These are phyloP conservation scores for Hypholoma fasciculare DNA, from an alignment of 768 basidiomycete genomes.

Conservation along the genomic window DNA sequence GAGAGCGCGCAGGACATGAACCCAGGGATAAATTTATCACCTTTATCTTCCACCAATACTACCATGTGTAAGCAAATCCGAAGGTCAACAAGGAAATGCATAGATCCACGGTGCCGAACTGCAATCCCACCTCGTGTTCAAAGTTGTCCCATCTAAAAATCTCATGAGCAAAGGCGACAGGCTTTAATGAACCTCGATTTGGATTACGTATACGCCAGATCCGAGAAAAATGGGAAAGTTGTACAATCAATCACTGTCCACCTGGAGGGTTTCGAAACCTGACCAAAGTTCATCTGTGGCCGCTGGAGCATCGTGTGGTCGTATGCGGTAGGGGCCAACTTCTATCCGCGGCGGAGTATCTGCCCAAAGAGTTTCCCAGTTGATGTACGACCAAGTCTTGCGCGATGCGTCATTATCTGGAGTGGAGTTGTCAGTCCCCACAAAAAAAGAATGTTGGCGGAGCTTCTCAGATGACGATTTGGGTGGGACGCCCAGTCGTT, in stretches of 20 bases:
- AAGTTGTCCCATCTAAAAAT: conserved; percentile 2
- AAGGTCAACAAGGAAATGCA: conserved; percentile 4
- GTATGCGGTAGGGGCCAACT: conserved; percentile 39
- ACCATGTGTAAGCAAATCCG: background rate
- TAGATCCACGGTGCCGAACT: conserved; percentile 16
- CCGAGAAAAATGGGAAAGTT: conserved; percentile 1
- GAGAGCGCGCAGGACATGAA: background rate
- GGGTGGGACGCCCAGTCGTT: conserved; percentile 59
- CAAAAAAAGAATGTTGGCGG: conserved; percentile 64
- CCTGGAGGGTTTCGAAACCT: conserved; percentile 19
- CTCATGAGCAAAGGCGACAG: conserved; percentile 1
- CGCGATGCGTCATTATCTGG: conserved; percentile 5
- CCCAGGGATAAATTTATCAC: background rate
- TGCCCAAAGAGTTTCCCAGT: conserved; percentile 69
- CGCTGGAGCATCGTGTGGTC: conserved; percentile 20
- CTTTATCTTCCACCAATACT: background rate
- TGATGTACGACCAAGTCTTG: conserved; percentile 33
- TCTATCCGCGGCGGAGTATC: conserved; percentile 57
- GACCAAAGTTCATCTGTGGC: conserved; percentile 20
- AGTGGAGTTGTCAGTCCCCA: conserved; percentile 11
- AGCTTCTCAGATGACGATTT: conserved; percentile 43
- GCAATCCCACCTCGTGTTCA: conserved; percentile 6
- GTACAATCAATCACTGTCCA: conserved; percentile 11
- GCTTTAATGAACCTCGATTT: background rate
- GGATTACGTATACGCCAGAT: background rate